Percentiles rank a stretch among this genome's conserved stretches.
Conservation (phyloP, 2,329 filamentous ascomycete species). For the Sporothrix schenckii region DNA sequence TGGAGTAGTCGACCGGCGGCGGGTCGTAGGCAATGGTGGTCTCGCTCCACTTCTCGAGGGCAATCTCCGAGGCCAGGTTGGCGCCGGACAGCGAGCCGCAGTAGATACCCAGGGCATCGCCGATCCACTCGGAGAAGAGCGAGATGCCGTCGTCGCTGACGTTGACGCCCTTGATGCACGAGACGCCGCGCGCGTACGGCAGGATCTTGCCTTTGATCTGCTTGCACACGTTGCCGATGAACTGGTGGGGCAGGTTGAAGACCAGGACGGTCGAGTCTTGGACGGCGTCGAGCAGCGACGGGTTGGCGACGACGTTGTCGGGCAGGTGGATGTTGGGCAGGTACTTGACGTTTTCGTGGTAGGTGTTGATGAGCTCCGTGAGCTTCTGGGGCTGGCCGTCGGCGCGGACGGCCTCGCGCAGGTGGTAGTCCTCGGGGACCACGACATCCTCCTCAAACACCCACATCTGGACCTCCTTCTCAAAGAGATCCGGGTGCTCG, state of each 20-base stretch:
- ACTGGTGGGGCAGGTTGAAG: conserved; percentile 97
- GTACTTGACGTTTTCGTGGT: conserved; percentile 98
- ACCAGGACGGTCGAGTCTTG: conserved; percentile 84
- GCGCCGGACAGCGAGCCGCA: conserved; percentile 93
- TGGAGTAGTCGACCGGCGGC: conserved; percentile 77
- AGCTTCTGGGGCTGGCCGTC: conserved; percentile 78
- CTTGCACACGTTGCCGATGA: conserved; percentile 84
- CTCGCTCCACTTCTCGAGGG: conserved; percentile 90
- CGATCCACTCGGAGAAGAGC: conserved; percentile 94
- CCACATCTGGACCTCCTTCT: conserved; percentile 96
- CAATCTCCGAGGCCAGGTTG: conserved; percentile 95
- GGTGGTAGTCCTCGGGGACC: conserved; percentile 69
- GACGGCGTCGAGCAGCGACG: conserved; percentile 77
- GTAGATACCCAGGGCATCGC: conserved; percentile 88
- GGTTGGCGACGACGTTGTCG: conserved; percentile 79
- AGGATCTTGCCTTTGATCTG: conserved; percentile 85
- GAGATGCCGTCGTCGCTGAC: conserved; percentile 83
- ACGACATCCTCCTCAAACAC: conserved; percentile 91
- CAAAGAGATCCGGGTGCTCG: conserved; percentile 77
- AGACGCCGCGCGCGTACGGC: conserved; percentile 89
- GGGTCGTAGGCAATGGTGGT: conserved; percentile 97
- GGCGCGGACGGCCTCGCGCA: conserved; percentile 64
- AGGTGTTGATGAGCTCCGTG: conserved; percentile 83
- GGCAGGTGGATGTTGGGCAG: conserved; percentile 86
- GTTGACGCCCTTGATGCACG: conserved; percentile 97